Evolutionary conservation across 2,329 filamentous ascomycete genomes (phyloP), one percentile per base, ranked within the genome.

Genomic region (Orbilia oligospora): DNA sequence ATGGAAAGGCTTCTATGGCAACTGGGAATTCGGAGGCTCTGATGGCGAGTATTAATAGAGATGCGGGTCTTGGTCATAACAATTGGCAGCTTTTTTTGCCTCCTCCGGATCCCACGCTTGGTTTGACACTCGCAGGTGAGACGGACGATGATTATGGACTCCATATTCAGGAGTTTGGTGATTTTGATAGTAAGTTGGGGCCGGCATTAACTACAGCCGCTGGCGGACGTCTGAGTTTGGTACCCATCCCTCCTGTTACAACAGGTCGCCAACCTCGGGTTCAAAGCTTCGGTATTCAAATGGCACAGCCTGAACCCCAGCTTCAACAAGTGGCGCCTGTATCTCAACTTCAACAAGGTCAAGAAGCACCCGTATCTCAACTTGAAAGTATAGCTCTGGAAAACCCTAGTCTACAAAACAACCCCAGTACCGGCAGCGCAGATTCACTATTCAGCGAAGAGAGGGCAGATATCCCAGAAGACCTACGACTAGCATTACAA

Each of bases 131-230:
- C 0, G 22, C 55, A 14, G 14, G 3, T 30, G 18, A 58, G 49
- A 30, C 18, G 4, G 6, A 27, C 10, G 65, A 58, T 44, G 14
- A 33, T 20, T 69, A 69, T 16, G 51, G 65, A 20, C 36, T 20
- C 12, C 33, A 9, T 0, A 63, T 63, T 24, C 3, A 63, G 1
- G 56, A 46, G 14, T 24, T 38, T 16, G 10, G 4, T 6, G 16
- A 4, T 14, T 5, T 8, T 3, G 22, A 24, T n/a, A 27, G 20
- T 14, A 56, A 12, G 12, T 56, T 30, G 22, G 41, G 41, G 9
- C 44, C 44, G 20, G 10, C 22, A 14, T 51, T 51, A 16, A 24
- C 48, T 16, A 27, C 48, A 4, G 48, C 20, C 1, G 4, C 6
- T 5, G 12, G 16, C 14, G 16, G n/a, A 14, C 3, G 48, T 14